Evolutionary conservation across 140 eudicot species (phyloP), one percentile per base, ranked within the genome.

Genomic region (Erigeron philadelphicus): DNA sequence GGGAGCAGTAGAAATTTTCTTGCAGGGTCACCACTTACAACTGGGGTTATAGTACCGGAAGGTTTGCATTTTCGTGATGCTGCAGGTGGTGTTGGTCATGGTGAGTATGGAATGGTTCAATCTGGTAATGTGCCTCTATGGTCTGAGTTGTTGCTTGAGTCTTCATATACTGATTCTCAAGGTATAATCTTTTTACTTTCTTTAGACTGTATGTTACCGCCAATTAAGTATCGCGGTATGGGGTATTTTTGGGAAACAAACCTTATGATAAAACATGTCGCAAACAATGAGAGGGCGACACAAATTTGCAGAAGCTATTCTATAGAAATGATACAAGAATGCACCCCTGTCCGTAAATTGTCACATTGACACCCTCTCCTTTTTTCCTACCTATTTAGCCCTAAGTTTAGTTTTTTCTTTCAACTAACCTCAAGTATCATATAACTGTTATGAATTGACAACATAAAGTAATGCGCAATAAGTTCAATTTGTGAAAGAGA

Each of bases 11-110:
- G 80, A 49, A 83, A 54, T 61, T 83, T 84, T 67, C 80, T 81
- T 81, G 83, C 73, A 1, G 81, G 77, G 12, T 89, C 96, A 35
- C 92, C 91, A 1, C 81, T 89, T 5, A 77, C 88, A 0, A 83
- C 97, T 9, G 97, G 97, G 8, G 95, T 90, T 16, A 15, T 90
- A 58, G 78, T 79, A 11, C 84, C 95, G 35, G 86, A 83, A 69
- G 94, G 86, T 11, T 53, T 83, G 47, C 75, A 87, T 2, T 54
- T 83, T 79, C 76, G 53, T 58, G 80, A 82, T 71, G 76, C 66
- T 44, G 38, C 5, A 2, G 72, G 72, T 72, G 71, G 57, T 45
- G 35, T 78, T 61, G 31, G 58, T 10, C 41, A 53, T 21, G 56
- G n/a, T 9, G 84, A 72, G 42, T 64, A 68, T 62, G 49, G 72